phyloP scores from a whole-genome alignment of 1,284 basidiomycete genomes.

The Phlebopus sp. region DNA sequence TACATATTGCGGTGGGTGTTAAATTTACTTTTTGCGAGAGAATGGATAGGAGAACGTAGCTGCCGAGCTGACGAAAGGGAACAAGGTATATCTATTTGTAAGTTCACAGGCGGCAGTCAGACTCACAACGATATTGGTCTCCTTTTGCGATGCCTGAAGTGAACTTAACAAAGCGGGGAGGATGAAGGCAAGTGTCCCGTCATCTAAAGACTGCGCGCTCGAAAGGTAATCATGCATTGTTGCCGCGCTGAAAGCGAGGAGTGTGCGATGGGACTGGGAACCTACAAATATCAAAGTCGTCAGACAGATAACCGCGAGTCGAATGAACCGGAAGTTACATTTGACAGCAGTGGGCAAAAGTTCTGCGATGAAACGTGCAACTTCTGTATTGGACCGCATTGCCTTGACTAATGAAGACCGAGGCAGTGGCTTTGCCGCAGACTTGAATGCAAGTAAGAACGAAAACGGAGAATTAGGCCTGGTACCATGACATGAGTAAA shows the following conservation, averaged over 20 bases:
- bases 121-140: slow-evolving; percentile 54
- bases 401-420: slow-evolving; percentile 68
- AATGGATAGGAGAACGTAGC: slow-evolving; percentile 65
- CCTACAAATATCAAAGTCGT: slow-evolving; percentile 16
- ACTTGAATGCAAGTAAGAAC: slow-evolving; percentile 75
- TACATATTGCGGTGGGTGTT: slow-evolving; percentile 52
- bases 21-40: slow-evolving; percentile 64
- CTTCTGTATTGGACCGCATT: slow-evolving; percentile 70
- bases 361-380: slow-evolving; percentile 68
- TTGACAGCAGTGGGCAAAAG: slow-evolving; percentile 63
- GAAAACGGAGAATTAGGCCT: slow-evolving; percentile 54
- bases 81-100: background rate
- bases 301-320: background rate
- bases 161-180: slow-evolving; percentile 62
- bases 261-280: slow-evolving; percentile 57
- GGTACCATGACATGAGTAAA: slow-evolving; percentile 8
- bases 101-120: background rate
- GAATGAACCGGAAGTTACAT: slow-evolving; percentile 29
- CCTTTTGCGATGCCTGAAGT: slow-evolving; percentile 41
- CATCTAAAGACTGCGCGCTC: slow-evolving; percentile 51
- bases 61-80: slow-evolving; percentile 53
- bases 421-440: slow-evolving; percentile 69
- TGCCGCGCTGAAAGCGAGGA: slow-evolving; percentile 85
- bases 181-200: slow-evolving; percentile 59
- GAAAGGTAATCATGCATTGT: slow-evolving; percentile 80